Evolutionary conservation across 768 basidiomycete genomes (phyloP).

Genomic region (Kwoniella sp.): DNA sequence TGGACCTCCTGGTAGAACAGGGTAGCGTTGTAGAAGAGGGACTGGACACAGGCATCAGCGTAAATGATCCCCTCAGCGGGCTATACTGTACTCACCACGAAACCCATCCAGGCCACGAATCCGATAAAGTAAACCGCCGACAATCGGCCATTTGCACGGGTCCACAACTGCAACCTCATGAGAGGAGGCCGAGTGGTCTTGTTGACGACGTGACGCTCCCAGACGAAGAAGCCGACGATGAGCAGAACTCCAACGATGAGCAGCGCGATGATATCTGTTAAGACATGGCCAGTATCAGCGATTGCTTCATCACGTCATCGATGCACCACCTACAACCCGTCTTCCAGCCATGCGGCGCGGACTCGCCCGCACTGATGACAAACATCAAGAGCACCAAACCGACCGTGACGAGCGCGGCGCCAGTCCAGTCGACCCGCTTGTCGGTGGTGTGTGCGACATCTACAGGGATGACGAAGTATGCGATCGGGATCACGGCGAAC

Average conservation of each 20-base stretch:
- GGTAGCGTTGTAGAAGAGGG: constrained; percentile 17
- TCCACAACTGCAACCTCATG: constrained; percentile 47
- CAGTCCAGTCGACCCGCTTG: constrained; percentile 67
- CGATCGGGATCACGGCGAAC: constrained; percentile 57
- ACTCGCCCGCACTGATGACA: constrained; percentile 65
- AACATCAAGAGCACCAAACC: constrained; percentile 70
- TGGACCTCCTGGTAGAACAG: constrained; percentile 17
- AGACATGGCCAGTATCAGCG: background rate
- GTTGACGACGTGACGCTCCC: constrained; percentile 63
- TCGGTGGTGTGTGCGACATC: constrained; percentile 54
- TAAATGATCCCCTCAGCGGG: background rate
- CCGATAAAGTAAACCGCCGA: constrained; percentile 40
- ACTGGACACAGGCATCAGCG: background rate
- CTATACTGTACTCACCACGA: constrained; percentile 27
- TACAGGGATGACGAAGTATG: constrained; percentile 59
- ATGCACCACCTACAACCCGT: constrained; percentile 55
- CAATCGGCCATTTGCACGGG: constrained; percentile 39
- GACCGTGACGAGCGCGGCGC: constrained; percentile 62
- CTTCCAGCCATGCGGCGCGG: constrained; percentile 61
- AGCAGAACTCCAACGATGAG: constrained; percentile 65
- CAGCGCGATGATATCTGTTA: constrained; percentile 65
- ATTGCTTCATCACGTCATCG: background rate
- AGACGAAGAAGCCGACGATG: constrained; percentile 59
- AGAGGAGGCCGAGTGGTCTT: constrained; percentile 40
- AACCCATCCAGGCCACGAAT: constrained; percentile 42